These are phyloP conservation scores for Malus orientalis DNA, from an alignment of 306 rosid species.

Conservation along the genomic window DNA sequence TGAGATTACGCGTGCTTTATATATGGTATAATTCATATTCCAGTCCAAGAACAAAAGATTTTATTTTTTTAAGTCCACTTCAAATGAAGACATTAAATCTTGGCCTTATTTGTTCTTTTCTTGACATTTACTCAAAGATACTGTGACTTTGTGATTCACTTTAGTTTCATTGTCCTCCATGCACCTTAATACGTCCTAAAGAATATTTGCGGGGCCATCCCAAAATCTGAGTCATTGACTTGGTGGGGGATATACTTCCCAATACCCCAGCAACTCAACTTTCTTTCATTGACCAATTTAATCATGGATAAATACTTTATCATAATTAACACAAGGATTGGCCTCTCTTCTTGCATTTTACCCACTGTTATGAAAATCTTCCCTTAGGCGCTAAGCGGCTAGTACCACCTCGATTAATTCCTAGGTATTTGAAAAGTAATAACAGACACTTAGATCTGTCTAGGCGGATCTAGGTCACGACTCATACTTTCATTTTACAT, in stretches of 20 bases:
- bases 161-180: background rate
- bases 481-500: too few relatives aligned
- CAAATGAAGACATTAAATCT: background rate
- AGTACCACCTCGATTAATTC: too few relatives aligned
- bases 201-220: slow-evolving; percentile 1
- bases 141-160: slow-evolving; percentile 3
- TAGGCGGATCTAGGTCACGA: too few relatives aligned
- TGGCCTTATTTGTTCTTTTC: slow-evolving; percentile 29
- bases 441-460: too few relatives aligned
- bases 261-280: background rate
- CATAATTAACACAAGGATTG: background rate
- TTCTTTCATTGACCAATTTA: background rate
- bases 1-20: slow-evolving; percentile 34
- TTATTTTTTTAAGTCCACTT: background rate
- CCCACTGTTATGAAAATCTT: too few relatives aligned
- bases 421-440: too few relatives aligned
- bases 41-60: background rate
- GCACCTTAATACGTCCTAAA: background rate
- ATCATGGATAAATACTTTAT: background rate
- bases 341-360: background rate
- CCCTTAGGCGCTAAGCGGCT: too few relatives aligned
- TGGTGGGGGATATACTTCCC: background rate
- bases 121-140: slow-evolving; percentile 40
- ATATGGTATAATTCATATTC: background rate
- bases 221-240: slow-evolving; percentile 1